Evolutionary conservation across 108 stramenopile genomes (phyloP).

Genomic region (Cylindrotheca closterium): DNA sequence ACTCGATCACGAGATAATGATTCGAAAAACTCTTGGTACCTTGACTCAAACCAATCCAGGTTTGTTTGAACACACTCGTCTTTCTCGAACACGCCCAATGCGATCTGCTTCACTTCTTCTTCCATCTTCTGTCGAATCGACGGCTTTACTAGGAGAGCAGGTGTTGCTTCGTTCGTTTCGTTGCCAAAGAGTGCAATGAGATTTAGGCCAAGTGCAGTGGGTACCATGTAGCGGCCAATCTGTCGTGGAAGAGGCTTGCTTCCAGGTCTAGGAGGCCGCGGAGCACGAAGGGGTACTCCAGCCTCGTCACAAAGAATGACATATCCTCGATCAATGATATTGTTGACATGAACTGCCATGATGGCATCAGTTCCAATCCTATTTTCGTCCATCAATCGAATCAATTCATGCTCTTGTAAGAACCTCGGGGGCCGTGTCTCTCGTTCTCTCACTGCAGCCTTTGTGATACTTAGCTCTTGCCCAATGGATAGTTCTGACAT

Average conservation of each 20-base stretch:
- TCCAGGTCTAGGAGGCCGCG: conserved; percentile 21
- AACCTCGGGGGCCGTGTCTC: conserved; percentile 26
- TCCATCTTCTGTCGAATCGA: conserved; percentile 37
- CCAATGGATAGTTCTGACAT: conserved; percentile 4
- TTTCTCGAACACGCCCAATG: conserved; percentile 26
- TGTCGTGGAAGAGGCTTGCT: conserved; percentile 26
- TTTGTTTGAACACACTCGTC: conserved; percentile 28
- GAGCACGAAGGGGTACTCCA: conserved; percentile 11
- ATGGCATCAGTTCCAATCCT: conserved; percentile 65
- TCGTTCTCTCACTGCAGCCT: conserved; percentile 16
- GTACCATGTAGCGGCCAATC: conserved; percentile 34
- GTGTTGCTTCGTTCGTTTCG: conserved; percentile 6
- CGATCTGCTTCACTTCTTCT: conserved; percentile 34
- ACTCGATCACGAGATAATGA: conserved; percentile 20
- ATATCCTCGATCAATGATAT: conserved; percentile 37
- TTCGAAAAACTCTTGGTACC: conserved; percentile 19
- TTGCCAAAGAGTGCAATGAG: conserved; percentile 23
- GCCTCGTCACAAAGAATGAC: conserved; percentile 29
- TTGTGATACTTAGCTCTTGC: conserved; percentile 5
- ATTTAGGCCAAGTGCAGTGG: conserved; percentile 22
- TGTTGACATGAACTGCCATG: conserved; percentile 42
- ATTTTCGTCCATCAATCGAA: conserved; percentile 45
- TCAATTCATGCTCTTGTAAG: conserved; percentile 35
- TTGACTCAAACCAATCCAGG: conserved; percentile 30
- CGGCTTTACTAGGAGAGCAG: conserved; percentile 26